Base-by-base conservation (phyloP, 306 rosid genomes). In the Calophaca sinica region DNA sequence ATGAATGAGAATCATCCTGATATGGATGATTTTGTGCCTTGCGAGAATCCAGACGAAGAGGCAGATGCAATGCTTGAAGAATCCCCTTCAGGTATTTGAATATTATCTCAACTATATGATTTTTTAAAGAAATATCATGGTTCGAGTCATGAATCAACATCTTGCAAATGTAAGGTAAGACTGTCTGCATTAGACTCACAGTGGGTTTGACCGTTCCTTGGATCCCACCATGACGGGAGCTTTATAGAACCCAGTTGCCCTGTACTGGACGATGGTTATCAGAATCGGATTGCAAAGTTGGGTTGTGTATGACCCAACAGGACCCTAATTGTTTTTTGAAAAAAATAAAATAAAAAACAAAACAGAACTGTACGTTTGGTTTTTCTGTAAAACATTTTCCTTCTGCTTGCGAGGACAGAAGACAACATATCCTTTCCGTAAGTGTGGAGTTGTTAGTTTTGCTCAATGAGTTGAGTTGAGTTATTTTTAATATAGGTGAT, bases 21-120 rank as follows among this genome's bases (percentile, higher is more conserved):
- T 80, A 80, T 86, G 85, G 96, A 90, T 72, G 92, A 92, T 45
- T 76, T 61, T 14, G 83, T 72, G 4, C 81, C 86, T 29, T 80
- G 78, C 7, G 96, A 88, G 68, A 89, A 89, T 78, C 93, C 74
- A 51, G 92, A 90, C 20, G 96, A 87, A 74, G 97, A 94, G 41
- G 80, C 87, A 32, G 88, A 72, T 79, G 89, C 90, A 20, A 94
- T 92, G 96, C 76, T 80, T 60, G 97, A 94, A 85, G 97, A 90
- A 78, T 75, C 81, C 14, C 86, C 84, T 57, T 85, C 93, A 68
- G 99, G 97, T 94, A 79, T 36, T n/a, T 67, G 3, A 13, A 53
- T 48, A n/a, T n/a, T n/a, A n/a, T n/a, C n/a, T n/a, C n/a, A n/a
- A n/a, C n/a, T n/a, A n/a, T n/a, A n/a, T n/a, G n/a, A n/a, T n/a